Conservation (phyloP, 768 basidiomycete genomes). For the Glaciozyma martinii region DNA sequence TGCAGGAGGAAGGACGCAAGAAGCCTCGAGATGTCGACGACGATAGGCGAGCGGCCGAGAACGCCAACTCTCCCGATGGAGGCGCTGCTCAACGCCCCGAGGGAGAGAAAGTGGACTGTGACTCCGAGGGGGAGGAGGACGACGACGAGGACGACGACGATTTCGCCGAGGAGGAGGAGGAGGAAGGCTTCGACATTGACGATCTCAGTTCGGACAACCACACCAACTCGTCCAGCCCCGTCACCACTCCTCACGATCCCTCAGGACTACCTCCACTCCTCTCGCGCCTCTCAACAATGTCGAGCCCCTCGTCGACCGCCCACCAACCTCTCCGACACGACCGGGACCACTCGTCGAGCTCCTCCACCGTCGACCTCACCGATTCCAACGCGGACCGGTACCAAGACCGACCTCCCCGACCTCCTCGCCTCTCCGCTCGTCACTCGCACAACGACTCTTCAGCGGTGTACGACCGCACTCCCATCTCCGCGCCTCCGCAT, state of each 20-base stretch:
- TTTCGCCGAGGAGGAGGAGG: slow-evolving; percentile 45
- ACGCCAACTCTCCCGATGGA: background rate
- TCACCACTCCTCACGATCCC: slow-evolving; percentile 5
- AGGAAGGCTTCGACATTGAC: slow-evolving; percentile 73
- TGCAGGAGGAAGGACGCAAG: slow-evolving; percentile 25
- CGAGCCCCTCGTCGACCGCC: slow-evolving; percentile 1
- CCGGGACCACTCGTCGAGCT: background rate
- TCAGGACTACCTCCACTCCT: background rate
- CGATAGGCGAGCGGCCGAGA: background rate
- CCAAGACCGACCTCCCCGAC: slow-evolving; percentile 4
- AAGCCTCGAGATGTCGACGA: slow-evolving; percentile 22
- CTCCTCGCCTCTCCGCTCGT: slow-evolving; percentile 1
- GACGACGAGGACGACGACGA: slow-evolving; percentile 37
- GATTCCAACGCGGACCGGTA: slow-evolving; percentile 18
- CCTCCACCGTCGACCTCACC: slow-evolving; percentile 22
- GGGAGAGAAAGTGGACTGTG: background rate
- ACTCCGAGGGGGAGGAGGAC: slow-evolving; percentile 9
- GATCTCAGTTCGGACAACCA: slow-evolving; percentile 62
- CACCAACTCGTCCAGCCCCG: slow-evolving; percentile 19
- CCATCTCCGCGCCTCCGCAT: background rate
- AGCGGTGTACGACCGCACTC: background rate
- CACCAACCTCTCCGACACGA: background rate
- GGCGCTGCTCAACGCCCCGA: background rate
- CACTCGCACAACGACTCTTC: background rate
- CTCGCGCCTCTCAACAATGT: background rate